Evolutionary conservation across 805 yeast genomes (phyloP).

Genomic region (Zygosaccharomyces rouxii): DNA sequence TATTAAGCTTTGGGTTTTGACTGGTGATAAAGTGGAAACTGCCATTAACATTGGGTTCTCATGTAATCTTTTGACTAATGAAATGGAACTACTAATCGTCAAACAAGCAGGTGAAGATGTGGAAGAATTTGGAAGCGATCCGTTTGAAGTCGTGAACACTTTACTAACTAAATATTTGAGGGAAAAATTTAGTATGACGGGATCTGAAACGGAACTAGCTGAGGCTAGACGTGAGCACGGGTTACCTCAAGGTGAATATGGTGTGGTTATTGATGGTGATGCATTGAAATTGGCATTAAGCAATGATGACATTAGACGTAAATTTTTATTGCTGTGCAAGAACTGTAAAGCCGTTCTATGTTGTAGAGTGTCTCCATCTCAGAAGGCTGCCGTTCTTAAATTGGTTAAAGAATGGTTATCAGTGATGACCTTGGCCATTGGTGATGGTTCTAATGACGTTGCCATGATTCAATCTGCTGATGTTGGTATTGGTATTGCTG

Average conservation of each 20-base stretch:
- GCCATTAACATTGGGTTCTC: conserved; percentile 85
- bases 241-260: conserved; percentile 64
- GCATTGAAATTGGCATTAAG: conserved; percentile 56
- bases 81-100: conserved; percentile 68
- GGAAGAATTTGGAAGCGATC: conserved; percentile 41
- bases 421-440: conserved; percentile 83
- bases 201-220: conserved; percentile 53
- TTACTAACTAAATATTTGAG: conserved; percentile 50
- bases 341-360: conserved; percentile 79
- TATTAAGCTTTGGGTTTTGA: conserved; percentile 78
- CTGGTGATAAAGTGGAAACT: conserved; percentile 88
- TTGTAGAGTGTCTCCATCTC: conserved; percentile 86
- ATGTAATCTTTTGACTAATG: conserved; percentile 69
- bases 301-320: conserved; percentile 43
- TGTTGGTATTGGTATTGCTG: conserved; percentile 86
- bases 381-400: conserved; percentile 78
- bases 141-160: conserved; percentile 40
- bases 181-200: conserved; percentile 54
- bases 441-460: conserved; percentile 87
- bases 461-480: conserved; percentile 89
- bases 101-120: conserved; percentile 48
- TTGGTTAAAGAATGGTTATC: conserved; percentile 68
- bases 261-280: conserved; percentile 76
- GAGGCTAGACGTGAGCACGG: conserved; percentile 54
- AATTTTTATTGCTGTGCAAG: conserved; percentile 67